Conservation (phyloP, 1,284 basidiomycete species). For the Trichosporon coremiiforme region DNA sequence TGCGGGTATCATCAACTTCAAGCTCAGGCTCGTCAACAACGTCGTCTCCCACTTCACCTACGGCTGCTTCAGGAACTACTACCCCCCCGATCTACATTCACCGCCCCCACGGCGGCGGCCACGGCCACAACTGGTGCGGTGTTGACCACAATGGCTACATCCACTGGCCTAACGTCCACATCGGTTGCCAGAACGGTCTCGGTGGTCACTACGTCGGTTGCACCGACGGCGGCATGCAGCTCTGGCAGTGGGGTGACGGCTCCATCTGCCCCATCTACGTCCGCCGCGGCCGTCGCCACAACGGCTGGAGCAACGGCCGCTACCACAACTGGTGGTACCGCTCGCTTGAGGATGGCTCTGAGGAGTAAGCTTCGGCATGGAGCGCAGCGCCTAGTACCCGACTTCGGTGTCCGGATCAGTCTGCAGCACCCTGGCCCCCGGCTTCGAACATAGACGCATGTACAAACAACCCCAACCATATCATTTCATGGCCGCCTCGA, state of each 20-base stretch:
- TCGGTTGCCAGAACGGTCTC: slow-evolving; percentile 1
- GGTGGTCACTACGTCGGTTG: slow-evolving; percentile 17
- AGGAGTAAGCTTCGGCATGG: no score
- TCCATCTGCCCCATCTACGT: slow-evolving; percentile 14
- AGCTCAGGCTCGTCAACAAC: background rate
- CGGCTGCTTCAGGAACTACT: slow-evolving; percentile 8
- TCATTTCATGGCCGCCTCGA: slow-evolving; percentile 10
- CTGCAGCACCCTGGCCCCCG: background rate
- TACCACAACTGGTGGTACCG: background rate
- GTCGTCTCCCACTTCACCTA: background rate
- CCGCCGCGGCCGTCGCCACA: background rate
- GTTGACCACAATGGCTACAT: slow-evolving; percentile 13
- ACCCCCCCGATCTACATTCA: background rate
- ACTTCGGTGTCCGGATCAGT: background rate
- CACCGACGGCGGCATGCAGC: slow-evolving; percentile 4
- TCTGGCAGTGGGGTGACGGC: slow-evolving; percentile 14
- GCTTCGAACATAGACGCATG: background rate
- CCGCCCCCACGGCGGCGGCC: background rate
- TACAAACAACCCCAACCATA: background rate
- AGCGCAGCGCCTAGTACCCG: no score
- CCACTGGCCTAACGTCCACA: slow-evolving; percentile 12
- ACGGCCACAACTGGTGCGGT: background rate
- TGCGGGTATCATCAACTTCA: background rate
- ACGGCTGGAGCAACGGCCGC: background rate
- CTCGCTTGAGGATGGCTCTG: no score